These are phyloP conservation scores for Apodospora peruviana DNA, from an alignment of 495 filamentous ascomycete species.

Conservation along the genomic window DNA sequence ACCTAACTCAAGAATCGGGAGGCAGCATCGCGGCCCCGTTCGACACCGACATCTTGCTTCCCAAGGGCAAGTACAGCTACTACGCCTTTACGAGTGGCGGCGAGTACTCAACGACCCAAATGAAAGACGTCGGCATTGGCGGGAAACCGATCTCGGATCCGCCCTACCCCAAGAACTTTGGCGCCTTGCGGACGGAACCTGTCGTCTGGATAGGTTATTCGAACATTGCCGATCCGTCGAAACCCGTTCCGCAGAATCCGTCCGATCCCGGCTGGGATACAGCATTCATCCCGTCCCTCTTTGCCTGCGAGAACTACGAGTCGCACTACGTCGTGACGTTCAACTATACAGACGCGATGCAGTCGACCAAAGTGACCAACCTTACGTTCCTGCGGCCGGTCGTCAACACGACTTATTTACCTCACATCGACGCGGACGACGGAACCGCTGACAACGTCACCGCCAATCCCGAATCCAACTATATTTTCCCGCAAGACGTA, in stretches of 20 bases:
- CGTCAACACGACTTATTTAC: slow-evolving; percentile 31
- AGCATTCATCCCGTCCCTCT: slow-evolving; percentile 29
- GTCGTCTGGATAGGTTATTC: slow-evolving; percentile 32
- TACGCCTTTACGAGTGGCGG: slow-evolving; percentile 29
- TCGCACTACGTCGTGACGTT: slow-evolving; percentile 27
- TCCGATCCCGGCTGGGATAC: slow-evolving; percentile 20
- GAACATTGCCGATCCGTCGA: slow-evolving; percentile 14
- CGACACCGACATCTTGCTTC: slow-evolving; percentile 25
- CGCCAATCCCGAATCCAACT: slow-evolving; percentile 26
- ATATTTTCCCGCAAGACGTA: slow-evolving; percentile 25
- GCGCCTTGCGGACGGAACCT: slow-evolving; percentile 34
- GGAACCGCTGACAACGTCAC: slow-evolving; percentile 34
- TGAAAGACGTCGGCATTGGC: slow-evolving; percentile 21
- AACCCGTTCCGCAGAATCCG: slow-evolving; percentile 12
- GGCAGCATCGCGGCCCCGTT: slow-evolving; percentile 24
- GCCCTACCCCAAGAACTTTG: slow-evolving; percentile 28
- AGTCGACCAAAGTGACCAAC: slow-evolving; percentile 21
- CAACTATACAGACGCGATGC: slow-evolving; percentile 24
- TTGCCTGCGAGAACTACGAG: slow-evolving; percentile 36
- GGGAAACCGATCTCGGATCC: slow-evolving; percentile 23
- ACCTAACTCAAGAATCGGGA: slow-evolving; percentile 24
- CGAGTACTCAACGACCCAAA: slow-evolving; percentile 30
- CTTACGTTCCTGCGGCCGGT: slow-evolving; percentile 22
- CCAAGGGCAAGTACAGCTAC: slow-evolving; percentile 27
- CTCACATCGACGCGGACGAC: slow-evolving; percentile 25